phyloP scores from a whole-genome alignment of 306 rosid genomes.

The Sphenostylis stenocarpa region DNA sequence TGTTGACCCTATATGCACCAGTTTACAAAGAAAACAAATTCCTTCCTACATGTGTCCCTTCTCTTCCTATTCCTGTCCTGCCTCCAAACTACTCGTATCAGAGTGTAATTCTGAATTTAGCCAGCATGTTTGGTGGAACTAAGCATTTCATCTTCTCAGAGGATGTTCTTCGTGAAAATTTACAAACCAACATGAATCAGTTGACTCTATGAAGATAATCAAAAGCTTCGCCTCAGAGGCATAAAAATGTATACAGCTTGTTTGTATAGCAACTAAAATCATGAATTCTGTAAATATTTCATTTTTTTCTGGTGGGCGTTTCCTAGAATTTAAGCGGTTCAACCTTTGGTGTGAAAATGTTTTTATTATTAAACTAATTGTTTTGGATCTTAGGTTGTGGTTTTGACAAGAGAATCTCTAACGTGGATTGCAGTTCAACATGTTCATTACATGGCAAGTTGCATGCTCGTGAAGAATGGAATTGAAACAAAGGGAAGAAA shows the following conservation, averaged over 20 bases:
- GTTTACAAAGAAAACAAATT: slow-evolving; percentile 58
- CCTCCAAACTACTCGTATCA: slow-evolving; percentile 41
- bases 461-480: background rate
- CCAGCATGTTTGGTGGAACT: slow-evolving; percentile 60
- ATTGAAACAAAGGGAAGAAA: background rate
- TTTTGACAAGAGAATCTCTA: background rate
- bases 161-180: slow-evolving; percentile 46
- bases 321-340: slow-evolving; percentile 16
- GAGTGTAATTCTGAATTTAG: slow-evolving; percentile 56
- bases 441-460: slow-evolving; percentile 19
- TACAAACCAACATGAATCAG: slow-evolving; percentile 5
- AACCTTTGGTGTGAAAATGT: slow-evolving; percentile 8
- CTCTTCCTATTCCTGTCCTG: slow-evolving; percentile 54
- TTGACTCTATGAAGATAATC: slow-evolving; percentile 18
- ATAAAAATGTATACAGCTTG: slow-evolving; percentile 20
- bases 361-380: background rate
- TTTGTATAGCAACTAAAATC: slow-evolving; percentile 35
- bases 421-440: slow-evolving; percentile 17
- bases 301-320: slow-evolving; percentile 14
- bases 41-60: slow-evolving; percentile 69
- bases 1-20: slow-evolving; percentile 60
- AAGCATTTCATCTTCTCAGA: slow-evolving; percentile 57
- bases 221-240: slow-evolving; percentile 26
- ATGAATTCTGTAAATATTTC: slow-evolving; percentile 19
- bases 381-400: slow-evolving; percentile 1